Evolutionary conservation across 331 rosid species (phyloP), one percentile per base, ranked within the genome.

Genomic region (Malus hybrid): DNA sequence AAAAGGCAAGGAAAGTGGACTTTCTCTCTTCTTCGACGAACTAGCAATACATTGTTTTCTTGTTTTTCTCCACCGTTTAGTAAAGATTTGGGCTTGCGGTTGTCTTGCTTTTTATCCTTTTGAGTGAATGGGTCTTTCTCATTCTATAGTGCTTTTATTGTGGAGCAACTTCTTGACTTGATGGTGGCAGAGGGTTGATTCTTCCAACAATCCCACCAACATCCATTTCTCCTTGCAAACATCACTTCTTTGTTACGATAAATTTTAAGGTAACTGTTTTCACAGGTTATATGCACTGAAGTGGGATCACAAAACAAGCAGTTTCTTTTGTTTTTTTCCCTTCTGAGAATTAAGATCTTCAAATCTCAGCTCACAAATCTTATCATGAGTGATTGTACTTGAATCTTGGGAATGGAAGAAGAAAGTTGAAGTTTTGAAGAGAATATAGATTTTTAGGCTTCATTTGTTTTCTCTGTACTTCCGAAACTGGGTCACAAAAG

Each of bases 301-400:
- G 78, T 84, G 88, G 97, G 77, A 83, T 85, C 79, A 89, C 96
- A 1, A 92, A 87, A 39, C 96, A 87, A 2, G 91, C 87, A 44
- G 83, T 83, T 74, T 85, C 90, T 87, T 85, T 88, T 9, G 48
- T 92, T n/a, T 57, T 57, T 20, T 57, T 9, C 27, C 91, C 62
- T 87, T 90, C 73, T 88, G 89, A 65, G 80, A 71, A 44, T 87
- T 77, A n/a, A 87, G 75, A 44, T 91, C 97, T 76, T 94, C 97
- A 42, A 84, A 80, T 28, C 63, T 57, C 29, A 57, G 63, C 11
- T 22, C 24, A 57, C 63, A 10, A 20, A 20, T 20, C 20, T 9
- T 20, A 9, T 56, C 27, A 56, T 5, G 27, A 3, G 12, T 56
- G 27, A 56, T 56, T n/a, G 62, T 56, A 56, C 24, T 56, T 56